Evolutionary conservation across 768 basidiomycete species (phyloP).

Genomic region (Gyrodon lividus): DNA sequence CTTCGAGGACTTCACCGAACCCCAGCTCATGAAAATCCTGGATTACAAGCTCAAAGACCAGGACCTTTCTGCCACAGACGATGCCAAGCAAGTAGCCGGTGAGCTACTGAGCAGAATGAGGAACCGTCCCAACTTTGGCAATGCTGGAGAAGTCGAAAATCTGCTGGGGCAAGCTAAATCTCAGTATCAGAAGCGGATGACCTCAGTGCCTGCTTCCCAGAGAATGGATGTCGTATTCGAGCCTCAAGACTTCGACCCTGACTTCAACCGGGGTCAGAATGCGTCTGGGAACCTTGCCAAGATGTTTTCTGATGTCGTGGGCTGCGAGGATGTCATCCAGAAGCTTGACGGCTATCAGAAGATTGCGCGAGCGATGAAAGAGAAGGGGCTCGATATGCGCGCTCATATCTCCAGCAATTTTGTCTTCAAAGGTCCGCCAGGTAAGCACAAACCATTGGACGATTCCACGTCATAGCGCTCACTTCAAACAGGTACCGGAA

Average conservation of each 20-base stretch:
- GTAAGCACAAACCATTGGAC: conserved; percentile 25
- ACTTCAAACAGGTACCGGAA: conserved; percentile 53
- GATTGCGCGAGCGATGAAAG: conserved; percentile 45
- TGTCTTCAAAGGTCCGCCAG: conserved; percentile 74
- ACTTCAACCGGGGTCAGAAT: conserved; percentile 49
- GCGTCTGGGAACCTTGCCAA: conserved; percentile 52
- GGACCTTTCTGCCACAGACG: conserved; percentile 54
- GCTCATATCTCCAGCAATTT: conserved; percentile 60
- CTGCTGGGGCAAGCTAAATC: conserved; percentile 52
- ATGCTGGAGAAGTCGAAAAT: conserved; percentile 66
- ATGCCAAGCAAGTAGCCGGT: conserved; percentile 57
- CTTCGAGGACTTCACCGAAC: conserved; percentile 62
- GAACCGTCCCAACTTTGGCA: conserved; percentile 62
- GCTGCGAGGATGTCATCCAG: conserved; percentile 52
- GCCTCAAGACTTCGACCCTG: conserved; percentile 61
- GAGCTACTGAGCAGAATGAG: conserved; percentile 39
- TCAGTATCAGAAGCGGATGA: conserved; percentile 43
- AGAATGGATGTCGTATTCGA: conserved; percentile 36
- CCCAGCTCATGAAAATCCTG: conserved; percentile 52
- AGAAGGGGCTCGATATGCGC: conserved; percentile 42
- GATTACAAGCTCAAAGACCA: conserved; percentile 57
- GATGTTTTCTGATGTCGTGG: conserved; percentile 64
- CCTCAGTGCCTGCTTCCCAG: conserved; percentile 22
- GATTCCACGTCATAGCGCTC: neutral
- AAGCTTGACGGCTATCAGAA: conserved; percentile 53